Base-by-base conservation (phyloP, 805 yeast species). In the Metschnikowia vanudenii region DNA sequence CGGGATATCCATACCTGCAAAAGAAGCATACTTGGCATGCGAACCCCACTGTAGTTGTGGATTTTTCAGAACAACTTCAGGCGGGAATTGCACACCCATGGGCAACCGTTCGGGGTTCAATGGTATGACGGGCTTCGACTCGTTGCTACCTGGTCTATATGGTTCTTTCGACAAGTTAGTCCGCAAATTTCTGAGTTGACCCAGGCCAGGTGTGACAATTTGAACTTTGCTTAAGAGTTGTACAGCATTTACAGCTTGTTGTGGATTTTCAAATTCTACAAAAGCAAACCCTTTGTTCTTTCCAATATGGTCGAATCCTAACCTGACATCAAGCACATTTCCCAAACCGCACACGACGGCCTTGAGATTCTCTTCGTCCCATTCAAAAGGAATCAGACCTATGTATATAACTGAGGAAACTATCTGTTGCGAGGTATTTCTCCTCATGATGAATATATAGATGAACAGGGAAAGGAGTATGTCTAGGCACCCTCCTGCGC, bases 331-430 rank as follows among this genome's bases (percentile, higher is more conserved):
- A 13, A 82, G 81, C 20, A 86, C 79, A 2, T 79, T 77, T 1
- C 94, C 94, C 9, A 86, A 74, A 1, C 91, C 91, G 44, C 86
- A 82, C 19, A 85, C 82, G 10, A 85, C 73, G 7, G 75, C 78
- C 43, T 81, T 78, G 30, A 85, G 69, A 13, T 75, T 78, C 41
- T 78, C 79, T 46, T 78, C 82, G 51, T 75, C 81, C 94, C 94
- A 86, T 50, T 82, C 83, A 53, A 76, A 76, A 0, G 94, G 94
- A 22, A 85, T 67, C 54, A 76, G 78, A 13, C 88, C 88, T 12
- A 82, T 54, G 54, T 79, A 82, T 17, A 82, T 61, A 18, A 81
- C 81, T 33, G 78, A 63, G 9, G 80, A 69, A 26, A 49, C 39
- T 43, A 46, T 33, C 37, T 20, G 45, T 19, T 41, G 42, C 17